These are phyloP conservation scores for Truncatella angustata DNA, from an alignment of 2,329 filamentous ascomycete species.

Conservation along the genomic window DNA sequence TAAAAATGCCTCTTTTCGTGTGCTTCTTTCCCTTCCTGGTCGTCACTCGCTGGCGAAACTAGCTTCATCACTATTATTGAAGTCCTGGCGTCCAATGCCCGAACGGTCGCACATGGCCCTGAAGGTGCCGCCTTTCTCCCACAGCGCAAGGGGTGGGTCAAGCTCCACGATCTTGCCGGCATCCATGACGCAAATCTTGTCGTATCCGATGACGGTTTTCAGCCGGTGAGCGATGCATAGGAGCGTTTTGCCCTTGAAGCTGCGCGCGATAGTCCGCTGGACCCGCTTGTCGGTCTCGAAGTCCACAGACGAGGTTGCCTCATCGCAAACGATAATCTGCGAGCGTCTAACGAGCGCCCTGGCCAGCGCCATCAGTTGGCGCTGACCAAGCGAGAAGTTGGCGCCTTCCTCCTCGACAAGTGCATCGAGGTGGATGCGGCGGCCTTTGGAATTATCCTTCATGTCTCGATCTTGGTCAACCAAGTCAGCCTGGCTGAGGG, in stretches of 20 bases:
- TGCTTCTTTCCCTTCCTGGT: no score
- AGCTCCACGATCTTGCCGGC: slow-evolving; percentile 83
- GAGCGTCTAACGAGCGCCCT: slow-evolving; percentile 83
- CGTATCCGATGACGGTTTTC: slow-evolving; percentile 89
- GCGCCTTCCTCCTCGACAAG: slow-evolving; percentile 90
- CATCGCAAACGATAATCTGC: slow-evolving; percentile 95
- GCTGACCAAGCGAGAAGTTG: slow-evolving; percentile 93
- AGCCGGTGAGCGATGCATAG: slow-evolving; percentile 91
- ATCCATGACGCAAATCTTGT: slow-evolving; percentile 97
- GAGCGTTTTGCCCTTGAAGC: slow-evolving; percentile 82
- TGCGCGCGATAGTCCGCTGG: slow-evolving; percentile 80
- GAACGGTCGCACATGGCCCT: slow-evolving; percentile 85
- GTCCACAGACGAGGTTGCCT: slow-evolving; percentile 89
- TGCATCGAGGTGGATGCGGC: slow-evolving; percentile 77
- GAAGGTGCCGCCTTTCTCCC: slow-evolving; percentile 73
- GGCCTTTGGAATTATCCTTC: slow-evolving; percentile 33
- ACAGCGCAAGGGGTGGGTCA: slow-evolving; percentile 72
- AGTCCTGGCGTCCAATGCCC: slow-evolving; percentile 64
- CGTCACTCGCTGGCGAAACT: no score
- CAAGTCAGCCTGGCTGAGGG: slow-evolving; percentile 73
- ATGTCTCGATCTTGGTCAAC: slow-evolving; percentile 39
- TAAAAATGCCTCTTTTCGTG: no score
- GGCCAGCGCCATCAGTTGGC: slow-evolving; percentile 92
- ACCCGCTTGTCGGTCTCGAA: slow-evolving; percentile 98
- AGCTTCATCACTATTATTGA: no score